Conservation (phyloP, 805 yeast genomes). For the Metschnikowia koreensis region DNA sequence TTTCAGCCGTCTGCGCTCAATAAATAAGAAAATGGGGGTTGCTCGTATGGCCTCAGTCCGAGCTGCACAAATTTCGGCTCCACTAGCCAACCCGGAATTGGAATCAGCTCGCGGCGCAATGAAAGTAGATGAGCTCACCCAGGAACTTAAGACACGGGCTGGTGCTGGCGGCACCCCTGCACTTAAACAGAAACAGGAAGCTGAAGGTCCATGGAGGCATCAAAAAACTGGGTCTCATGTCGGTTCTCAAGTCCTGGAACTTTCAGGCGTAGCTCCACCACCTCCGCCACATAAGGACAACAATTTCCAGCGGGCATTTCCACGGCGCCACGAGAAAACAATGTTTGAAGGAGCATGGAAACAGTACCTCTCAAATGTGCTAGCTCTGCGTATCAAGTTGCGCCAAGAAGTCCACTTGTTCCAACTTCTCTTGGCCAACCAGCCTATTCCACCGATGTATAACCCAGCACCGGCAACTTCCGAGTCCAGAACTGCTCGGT, state of each 20-base stretch:
- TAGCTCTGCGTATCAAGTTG: constrained; percentile 37
- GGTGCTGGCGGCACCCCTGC: constrained; percentile 8
- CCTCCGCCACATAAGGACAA: constrained; percentile 16
- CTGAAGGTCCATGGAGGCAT: not conserved
- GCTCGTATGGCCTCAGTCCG: not conserved
- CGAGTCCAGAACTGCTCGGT: not conserved
- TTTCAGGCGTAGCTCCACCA: constrained; percentile 11
- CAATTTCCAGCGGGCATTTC: constrained; percentile 1
- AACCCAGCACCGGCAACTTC: not conserved
- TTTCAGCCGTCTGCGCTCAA: not conserved
- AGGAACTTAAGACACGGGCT: constrained; percentile 15
- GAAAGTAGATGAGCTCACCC: constrained; percentile 15
- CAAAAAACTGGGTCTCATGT: no score
- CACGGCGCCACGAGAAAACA: not conserved
- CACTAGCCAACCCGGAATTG: constrained; percentile 32
- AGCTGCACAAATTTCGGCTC: constrained; percentile 25
- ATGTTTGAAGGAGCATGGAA: constrained; percentile 27
- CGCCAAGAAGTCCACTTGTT: constrained; percentile 40
- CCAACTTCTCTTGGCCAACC: constrained; percentile 23
- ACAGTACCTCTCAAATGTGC: constrained; percentile 32
- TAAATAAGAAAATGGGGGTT: not conserved
- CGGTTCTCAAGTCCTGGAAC: constrained; percentile 5
- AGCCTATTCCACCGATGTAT: constrained; percentile 12
- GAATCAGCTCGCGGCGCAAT: constrained; percentile 30
- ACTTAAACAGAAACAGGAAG: not conserved